phyloP scores from a whole-genome alignment of 139 green algal genomes.

The Diplosphaera chodatii region DNA sequence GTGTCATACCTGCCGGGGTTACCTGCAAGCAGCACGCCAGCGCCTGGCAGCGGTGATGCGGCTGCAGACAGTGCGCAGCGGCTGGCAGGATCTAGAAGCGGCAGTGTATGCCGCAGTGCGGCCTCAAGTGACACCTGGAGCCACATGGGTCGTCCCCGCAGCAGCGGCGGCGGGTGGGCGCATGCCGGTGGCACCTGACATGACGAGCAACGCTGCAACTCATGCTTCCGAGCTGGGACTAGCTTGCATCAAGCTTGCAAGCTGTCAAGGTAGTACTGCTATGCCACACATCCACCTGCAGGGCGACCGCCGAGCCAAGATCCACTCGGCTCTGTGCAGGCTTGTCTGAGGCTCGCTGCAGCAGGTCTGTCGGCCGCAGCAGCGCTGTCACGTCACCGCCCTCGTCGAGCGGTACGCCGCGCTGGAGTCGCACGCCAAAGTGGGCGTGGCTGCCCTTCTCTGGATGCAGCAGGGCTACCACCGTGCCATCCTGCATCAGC shows the following conservation, averaged over 20 bases:
- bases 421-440: background rate
- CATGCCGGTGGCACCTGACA: background rate
- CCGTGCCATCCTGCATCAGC: conserved; percentile 6
- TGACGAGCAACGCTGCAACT: too few species aligned
- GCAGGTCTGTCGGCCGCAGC: background rate
- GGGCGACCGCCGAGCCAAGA: background rate
- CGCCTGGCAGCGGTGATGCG: too few species aligned
- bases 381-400: background rate
- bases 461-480: background rate
- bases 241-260: too few species aligned
- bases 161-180: background rate
- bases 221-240: too few species aligned
- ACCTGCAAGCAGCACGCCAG: background rate
- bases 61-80: background rate
- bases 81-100: background rate
- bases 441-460: background rate
- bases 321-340: background rate
- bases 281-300: background rate
- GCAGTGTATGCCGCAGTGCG: conserved; percentile 2
- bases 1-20: background rate
- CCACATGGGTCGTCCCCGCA: background rate
- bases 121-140: background rate
- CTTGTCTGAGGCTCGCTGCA: background rate
- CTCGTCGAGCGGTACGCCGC: background rate
- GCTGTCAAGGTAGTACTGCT: too few species aligned